Conservation (phyloP, 192 early-diverging fungal species). For the Diversispora epigaea region DNA sequence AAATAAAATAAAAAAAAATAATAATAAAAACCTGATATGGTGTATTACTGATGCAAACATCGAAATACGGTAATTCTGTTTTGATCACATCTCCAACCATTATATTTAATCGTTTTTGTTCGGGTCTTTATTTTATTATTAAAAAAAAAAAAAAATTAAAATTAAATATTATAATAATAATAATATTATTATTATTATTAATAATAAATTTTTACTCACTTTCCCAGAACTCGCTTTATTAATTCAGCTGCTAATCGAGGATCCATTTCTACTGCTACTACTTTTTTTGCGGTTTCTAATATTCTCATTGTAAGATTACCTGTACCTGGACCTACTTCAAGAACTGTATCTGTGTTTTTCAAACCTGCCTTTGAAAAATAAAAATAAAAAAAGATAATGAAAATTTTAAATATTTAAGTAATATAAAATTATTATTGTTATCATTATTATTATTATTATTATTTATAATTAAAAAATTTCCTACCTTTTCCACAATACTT, state of each 20-base stretch:
- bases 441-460: too few species aligned
- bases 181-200: too few species aligned
- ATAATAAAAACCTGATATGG: constrained; percentile 73
- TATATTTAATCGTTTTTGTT: constrained; percentile 84
- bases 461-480: constrained; percentile 35
- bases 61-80: constrained; percentile 94
- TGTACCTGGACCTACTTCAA: constrained; percentile 98
- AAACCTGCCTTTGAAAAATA: constrained; percentile 47
- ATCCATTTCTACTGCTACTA: constrained; percentile 94
- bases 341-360: constrained; percentile 68
- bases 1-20: too few species aligned
- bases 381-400: not conserved
- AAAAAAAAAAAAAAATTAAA: not conserved
- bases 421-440: not conserved
- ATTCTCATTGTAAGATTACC: constrained; percentile 97
- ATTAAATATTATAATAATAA: not conserved
- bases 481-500: constrained; percentile 95
- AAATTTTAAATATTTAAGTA: not conserved
- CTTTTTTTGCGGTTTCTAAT: constrained; percentile 88
- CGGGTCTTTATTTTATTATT: constrained; percentile 48
- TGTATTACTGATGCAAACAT: constrained; percentile 97
- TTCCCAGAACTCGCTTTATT: constrained; percentile 95
- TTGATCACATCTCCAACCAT: constrained; percentile 99
- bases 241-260: constrained; percentile 95
- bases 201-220: too few species aligned